Percentiles rank a stretch among this genome's conserved stretches.
Conservation (phyloP, 2,329 filamentous ascomycete genomes). For the Pestalotiopsis sp. region DNA sequence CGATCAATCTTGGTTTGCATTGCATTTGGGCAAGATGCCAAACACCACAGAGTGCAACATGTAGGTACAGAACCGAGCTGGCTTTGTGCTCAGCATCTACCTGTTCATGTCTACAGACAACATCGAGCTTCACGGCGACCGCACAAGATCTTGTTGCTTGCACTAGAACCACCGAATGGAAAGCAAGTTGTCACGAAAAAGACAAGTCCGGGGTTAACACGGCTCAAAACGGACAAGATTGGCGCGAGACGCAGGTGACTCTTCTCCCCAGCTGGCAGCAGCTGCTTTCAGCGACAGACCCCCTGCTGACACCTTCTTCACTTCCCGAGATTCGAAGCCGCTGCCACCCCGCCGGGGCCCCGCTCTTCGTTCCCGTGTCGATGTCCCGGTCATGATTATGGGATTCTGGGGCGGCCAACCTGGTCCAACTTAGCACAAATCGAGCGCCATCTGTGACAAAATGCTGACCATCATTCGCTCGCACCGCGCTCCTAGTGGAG, state of each 20-base stretch:
- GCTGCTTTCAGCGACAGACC: not conserved
- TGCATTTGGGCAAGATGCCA: not conserved
- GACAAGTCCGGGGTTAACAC: not conserved
- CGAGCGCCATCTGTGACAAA: not conserved
- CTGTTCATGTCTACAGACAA: too few species aligned
- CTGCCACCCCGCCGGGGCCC: slow-evolving; percentile 11
- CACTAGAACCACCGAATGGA: not conserved
- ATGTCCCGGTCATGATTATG: slow-evolving; percentile 11
- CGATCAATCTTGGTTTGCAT: not conserved
- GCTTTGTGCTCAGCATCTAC: too few species aligned
- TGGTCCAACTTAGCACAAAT: not conserved
- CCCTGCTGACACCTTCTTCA: not conserved
- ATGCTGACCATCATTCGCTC: slow-evolving; percentile 2
- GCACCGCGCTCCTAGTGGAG: slow-evolving; percentile 3
- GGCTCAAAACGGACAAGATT: not conserved
- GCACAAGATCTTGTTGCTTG: too few species aligned
- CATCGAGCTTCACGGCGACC: too few species aligned
- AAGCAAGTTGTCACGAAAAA: not conserved
- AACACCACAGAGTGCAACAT: not conserved
- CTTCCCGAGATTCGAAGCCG: slow-evolving; percentile 13
- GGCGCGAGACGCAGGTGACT: not conserved
- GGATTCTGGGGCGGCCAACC: slow-evolving; percentile 11
- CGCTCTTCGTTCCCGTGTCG: slow-evolving; percentile 13
- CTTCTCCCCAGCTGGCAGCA: not conserved
- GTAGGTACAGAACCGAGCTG: not conserved